Percentiles rank a stretch among this genome's conserved stretches.
Conservation (phyloP, 768 basidiomycete species). For the Leccinum subgranulosum region DNA sequence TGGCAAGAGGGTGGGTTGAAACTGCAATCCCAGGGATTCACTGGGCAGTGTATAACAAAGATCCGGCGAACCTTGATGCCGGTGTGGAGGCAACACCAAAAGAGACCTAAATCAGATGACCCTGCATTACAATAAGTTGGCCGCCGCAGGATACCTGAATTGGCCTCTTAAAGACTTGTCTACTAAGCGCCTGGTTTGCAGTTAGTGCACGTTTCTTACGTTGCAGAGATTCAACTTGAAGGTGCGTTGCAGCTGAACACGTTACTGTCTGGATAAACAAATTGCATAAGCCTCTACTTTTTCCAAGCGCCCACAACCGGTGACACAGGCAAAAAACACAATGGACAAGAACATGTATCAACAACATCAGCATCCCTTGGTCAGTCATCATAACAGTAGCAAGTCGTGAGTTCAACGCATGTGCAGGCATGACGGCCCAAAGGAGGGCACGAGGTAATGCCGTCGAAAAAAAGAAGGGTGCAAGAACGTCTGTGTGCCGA, state of each 20-base stretch:
- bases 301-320: no score
- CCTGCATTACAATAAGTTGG: no score
- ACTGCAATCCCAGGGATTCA: background rate
- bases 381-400: background rate
- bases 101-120: background rate
- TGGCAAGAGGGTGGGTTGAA: background rate
- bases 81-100: background rate
- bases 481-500: background rate
- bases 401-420: background rate
- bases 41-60: background rate
- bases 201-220: no score
- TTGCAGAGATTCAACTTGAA: no score
- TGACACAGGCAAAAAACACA: no score
- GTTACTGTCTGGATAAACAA: no score
- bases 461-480: background rate
- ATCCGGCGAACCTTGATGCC: background rate
- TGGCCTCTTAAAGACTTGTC: no score
- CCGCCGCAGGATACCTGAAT: no score
- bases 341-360: no score
- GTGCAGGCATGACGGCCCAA: background rate
- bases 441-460: slow-evolving; percentile 1
- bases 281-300: no score
- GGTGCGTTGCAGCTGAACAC: no score
- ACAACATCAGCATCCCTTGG: slow-evolving; percentile 2
- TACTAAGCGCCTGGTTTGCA: no score